These are phyloP conservation scores for Onygena corvina DNA, from an alignment of 2,329 filamentous ascomycete species.

Conservation along the genomic window DNA sequence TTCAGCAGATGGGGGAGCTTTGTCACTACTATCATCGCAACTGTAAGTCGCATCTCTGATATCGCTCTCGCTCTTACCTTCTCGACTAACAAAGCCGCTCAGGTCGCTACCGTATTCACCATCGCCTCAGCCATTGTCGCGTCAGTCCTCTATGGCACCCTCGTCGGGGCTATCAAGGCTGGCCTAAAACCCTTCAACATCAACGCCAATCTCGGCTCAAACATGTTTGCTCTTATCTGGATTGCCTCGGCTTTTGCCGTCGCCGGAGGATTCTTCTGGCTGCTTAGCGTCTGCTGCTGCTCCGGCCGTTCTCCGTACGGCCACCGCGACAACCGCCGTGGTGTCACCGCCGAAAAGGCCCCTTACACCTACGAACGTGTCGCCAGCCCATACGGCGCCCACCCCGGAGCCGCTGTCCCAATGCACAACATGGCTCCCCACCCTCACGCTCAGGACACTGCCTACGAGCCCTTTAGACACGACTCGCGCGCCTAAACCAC, in stretches of 20 bases:
- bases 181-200: slow-evolving; percentile 62
- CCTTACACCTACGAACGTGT: slow-evolving; percentile 51
- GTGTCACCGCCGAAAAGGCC: slow-evolving; percentile 46
- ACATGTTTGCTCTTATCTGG: slow-evolving; percentile 64
- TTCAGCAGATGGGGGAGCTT: slow-evolving; percentile 74
- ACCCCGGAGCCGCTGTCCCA: slow-evolving; percentile 9
- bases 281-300: slow-evolving; percentile 86
- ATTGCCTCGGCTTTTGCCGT: slow-evolving; percentile 66
- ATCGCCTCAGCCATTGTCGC: slow-evolving; percentile 58
- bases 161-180: slow-evolving; percentile 56
- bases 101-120: slow-evolving; percentile 45
- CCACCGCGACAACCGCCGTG: slow-evolving; percentile 30
- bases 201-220: slow-evolving; percentile 51
- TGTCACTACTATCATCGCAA: slow-evolving; percentile 64
- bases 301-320: slow-evolving; percentile 48
- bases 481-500: slow-evolving; percentile 9
- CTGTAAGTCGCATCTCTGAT: slow-evolving; percentile 44
- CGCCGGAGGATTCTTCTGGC: slow-evolving; percentile 74
- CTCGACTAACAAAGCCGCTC: too few relatives aligned
- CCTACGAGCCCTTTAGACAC: slow-evolving; percentile 17
- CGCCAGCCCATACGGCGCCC: slow-evolving; percentile 17
- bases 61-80: not conserved
- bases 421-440: slow-evolving; percentile 10
- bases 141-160: slow-evolving; percentile 59
- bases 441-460: slow-evolving; percentile 11